These are phyloP conservation scores for Parathielavia hyrcaniae DNA, from an alignment of 495 filamentous ascomycete genomes.

Conservation along the genomic window DNA sequence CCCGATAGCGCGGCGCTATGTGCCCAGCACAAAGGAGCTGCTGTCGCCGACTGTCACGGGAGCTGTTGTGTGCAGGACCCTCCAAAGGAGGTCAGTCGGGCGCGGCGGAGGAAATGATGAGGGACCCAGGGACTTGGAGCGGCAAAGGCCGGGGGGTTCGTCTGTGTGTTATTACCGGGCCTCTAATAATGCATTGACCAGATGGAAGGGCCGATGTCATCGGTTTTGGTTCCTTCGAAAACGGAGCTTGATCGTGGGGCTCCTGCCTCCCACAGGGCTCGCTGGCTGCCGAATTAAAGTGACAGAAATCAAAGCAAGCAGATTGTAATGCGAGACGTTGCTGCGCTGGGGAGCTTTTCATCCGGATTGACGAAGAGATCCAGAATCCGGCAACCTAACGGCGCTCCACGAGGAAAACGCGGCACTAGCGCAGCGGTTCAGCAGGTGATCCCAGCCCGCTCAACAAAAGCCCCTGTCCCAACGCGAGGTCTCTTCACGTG, in stretches of 20 bases:
- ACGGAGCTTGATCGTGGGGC: slow-evolving; percentile 20
- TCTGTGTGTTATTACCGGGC: slow-evolving; percentile 12
- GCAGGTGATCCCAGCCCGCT: slow-evolving; percentile 6
- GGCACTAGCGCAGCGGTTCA: slow-evolving; percentile 17
- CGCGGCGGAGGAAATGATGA: slow-evolving; percentile 15
- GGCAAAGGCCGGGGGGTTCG: slow-evolving; percentile 14
- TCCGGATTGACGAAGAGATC: neutral
- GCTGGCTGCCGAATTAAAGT: slow-evolving; percentile 2
- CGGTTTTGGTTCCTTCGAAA: slow-evolving; percentile 21
- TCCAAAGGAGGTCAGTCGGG: neutral
- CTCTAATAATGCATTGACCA: slow-evolving; percentile 6
- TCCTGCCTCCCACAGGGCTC: neutral
- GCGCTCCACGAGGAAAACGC: slow-evolving; percentile 16
- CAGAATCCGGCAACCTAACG: slow-evolving; percentile 8
- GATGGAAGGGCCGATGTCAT: slow-evolving; percentile 21
- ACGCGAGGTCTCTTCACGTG: too few relatives aligned
- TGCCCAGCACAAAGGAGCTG: slow-evolving; percentile 7
- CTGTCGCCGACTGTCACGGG: neutral
- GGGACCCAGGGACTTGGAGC: slow-evolving; percentile 11
- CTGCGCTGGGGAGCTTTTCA: neutral
- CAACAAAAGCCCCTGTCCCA: neutral
- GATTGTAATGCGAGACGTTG: slow-evolving; percentile 11
- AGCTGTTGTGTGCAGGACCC: neutral
- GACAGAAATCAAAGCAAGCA: neutral
- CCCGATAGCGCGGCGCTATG: slow-evolving; percentile 7